phyloP scores from a whole-genome alignment of 164 flowering plant genomes.

The Nymphaea thermarum region DNA sequence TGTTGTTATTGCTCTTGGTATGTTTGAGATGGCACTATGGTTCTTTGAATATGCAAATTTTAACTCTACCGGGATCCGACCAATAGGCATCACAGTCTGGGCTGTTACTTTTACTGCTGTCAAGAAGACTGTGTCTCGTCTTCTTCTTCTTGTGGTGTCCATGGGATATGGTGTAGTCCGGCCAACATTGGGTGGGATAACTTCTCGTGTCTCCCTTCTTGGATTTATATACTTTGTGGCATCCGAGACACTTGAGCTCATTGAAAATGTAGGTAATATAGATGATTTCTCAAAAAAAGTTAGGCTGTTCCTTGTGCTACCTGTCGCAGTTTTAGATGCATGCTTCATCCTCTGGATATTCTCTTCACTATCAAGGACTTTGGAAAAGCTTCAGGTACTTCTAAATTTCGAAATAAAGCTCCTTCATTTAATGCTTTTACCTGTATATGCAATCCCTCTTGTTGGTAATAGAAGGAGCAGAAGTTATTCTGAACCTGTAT shows the following conservation, averaged over 20 bases:
- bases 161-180: slow-evolving; percentile 84
- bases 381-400: slow-evolving; percentile 65
- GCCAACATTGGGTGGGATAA: slow-evolving; percentile 73
- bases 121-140: slow-evolving; percentile 80
- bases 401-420: background rate
- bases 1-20: slow-evolving; percentile 76
- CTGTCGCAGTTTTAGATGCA: slow-evolving; percentile 63
- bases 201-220: slow-evolving; percentile 53
- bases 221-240: slow-evolving; percentile 56
- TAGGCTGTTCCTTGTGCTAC: slow-evolving; percentile 55
- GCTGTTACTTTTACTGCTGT: slow-evolving; percentile 64
- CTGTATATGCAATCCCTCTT: too few relatives aligned
- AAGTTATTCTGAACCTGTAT: too few relatives aligned
- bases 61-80: slow-evolving; percentile 70
- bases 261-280: slow-evolving; percentile 71
- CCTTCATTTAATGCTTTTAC: background rate
- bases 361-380: slow-evolving; percentile 61
- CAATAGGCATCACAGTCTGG: slow-evolving; percentile 71
- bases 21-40: slow-evolving; percentile 90
- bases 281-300: slow-evolving; percentile 72
- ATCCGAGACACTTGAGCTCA: slow-evolving; percentile 70
- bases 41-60: slow-evolving; percentile 75
- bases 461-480: too few relatives aligned
- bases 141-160: slow-evolving; percentile 72
- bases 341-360: slow-evolving; percentile 79